phyloP scores from a whole-genome alignment of 2,329 filamentous ascomycete species.

The Penicillium glabrum region DNA sequence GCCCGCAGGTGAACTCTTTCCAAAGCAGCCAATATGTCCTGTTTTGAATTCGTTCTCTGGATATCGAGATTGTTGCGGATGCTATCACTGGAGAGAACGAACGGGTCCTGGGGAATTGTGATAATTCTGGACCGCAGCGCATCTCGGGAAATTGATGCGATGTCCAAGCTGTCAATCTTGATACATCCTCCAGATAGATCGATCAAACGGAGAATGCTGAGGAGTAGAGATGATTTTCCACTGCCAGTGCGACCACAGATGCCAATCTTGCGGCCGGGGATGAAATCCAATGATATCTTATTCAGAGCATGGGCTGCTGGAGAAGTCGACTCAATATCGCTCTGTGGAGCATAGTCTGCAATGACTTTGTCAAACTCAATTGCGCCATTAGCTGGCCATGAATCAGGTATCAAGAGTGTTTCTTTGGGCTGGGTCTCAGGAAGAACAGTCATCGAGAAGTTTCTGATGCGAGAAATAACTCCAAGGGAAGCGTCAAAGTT shows the following conservation, averaged over 20 bases:
- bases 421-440: neutral
- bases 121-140: neutral
- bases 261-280: neutral
- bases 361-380: neutral
- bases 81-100: neutral
- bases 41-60: neutral
- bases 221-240: neutral
- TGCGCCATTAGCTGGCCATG: neutral
- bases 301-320: neutral
- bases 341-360: neutral
- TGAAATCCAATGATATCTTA: neutral
- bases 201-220: neutral
- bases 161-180: neutral
- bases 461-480: neutral
- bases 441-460: neutral
- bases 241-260: neutral
- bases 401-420: neutral
- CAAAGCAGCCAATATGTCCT: neutral
- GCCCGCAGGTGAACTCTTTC: neutral
- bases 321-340: neutral
- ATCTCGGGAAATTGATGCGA: neutral
- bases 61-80: neutral
- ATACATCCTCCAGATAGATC: neutral
- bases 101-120: neutral
- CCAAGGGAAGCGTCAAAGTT: neutral